Percentiles rank a stretch among this genome's conserved stretches.
Conservation (phyloP, 129 eudicot species). For the Erigeron canadensis region DNA sequence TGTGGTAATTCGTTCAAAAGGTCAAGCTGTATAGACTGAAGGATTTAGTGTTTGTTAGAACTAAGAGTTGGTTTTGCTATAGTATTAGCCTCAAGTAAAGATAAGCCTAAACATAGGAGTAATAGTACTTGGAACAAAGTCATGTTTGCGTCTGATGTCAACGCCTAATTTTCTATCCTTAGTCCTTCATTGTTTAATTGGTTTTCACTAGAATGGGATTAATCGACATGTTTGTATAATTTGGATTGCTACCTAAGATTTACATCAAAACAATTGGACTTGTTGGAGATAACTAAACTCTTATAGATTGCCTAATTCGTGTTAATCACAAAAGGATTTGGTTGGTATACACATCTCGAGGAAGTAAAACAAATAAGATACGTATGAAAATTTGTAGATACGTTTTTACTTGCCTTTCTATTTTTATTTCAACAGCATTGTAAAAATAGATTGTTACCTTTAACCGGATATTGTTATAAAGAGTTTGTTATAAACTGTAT, state of each 20-base stretch:
- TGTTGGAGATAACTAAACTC: slow-evolving; percentile 2
- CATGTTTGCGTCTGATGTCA: neutral
- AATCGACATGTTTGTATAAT: neutral
- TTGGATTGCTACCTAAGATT: neutral
- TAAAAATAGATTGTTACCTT: too few relatives aligned
- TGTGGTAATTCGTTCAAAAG: too few relatives aligned
- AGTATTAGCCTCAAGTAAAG: too few relatives aligned
- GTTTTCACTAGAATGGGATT: neutral
- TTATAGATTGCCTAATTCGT: neutral
- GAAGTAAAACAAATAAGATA: neutral
- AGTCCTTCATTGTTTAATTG: neutral
- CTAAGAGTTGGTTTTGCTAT: too few relatives aligned
- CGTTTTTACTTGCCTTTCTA: too few relatives aligned
- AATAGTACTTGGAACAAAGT: neutral
- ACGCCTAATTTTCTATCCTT: neutral
- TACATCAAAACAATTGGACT: neutral
- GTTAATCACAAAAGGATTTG: neutral
- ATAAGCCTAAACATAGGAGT: too few relatives aligned
- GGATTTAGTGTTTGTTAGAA: too few relatives aligned
- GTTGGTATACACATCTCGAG: neutral
- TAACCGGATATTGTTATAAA: too few relatives aligned
- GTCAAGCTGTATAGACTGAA: too few relatives aligned
- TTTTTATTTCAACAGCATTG: too few relatives aligned
- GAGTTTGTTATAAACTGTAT: too few relatives aligned
- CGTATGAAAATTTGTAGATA: too few relatives aligned